Evolutionary conservation across 176 grass and related monocot genomes (phyloP), one percentile per base, ranked within the genome.

Genomic region (Dendrocalamus sinicus): DNA sequence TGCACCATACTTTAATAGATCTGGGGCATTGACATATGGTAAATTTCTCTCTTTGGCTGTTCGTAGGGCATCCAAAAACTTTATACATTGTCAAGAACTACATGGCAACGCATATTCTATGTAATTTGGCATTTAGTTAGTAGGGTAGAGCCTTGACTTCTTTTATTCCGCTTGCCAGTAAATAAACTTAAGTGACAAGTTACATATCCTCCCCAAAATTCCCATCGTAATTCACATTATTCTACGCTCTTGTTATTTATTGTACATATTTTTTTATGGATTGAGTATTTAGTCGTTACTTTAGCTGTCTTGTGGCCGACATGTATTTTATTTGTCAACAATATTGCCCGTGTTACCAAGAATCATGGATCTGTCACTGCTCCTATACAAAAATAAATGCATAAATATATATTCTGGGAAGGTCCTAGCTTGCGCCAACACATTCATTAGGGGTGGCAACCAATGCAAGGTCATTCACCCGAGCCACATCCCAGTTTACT

Each of bases 61-160:
- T 54, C 61, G 3, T 82, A 45, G 15, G 67, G 4, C 76, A 80
- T 80, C 28, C 43, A 52, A 66, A 48, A 63, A 26, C 1, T 78
- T 10, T 26, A 51, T 8, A 61, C 6, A 9, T 61, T 70, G 45
- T 69, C 1, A 12, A 24, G 26, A 19, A 77, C 9, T 63, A 24
- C 73, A 65, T 64, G 54, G 11, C n/a, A 73, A 50, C 24, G 58
- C 76, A 20, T 19, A 66, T 57, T 83, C 66, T 64, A 50, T 50
- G 32, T 39, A 50, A 76, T 80, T 84, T 89, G 58, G 19, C 67
- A 84, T 74, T 57, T 52, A 84, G 47, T 62, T 79, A 73, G 81
- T 53, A 57, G 5, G 22, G 30, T 16, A 44, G 23, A 78, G 16
- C 13, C 51, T 70, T 46, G 17, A 16, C 41, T 24, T 84, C 15